Evolutionary conservation across 2,329 filamentous ascomycete species (phyloP), one percentile per base, ranked within the genome.

Genomic region (Penicillium decumbens): DNA sequence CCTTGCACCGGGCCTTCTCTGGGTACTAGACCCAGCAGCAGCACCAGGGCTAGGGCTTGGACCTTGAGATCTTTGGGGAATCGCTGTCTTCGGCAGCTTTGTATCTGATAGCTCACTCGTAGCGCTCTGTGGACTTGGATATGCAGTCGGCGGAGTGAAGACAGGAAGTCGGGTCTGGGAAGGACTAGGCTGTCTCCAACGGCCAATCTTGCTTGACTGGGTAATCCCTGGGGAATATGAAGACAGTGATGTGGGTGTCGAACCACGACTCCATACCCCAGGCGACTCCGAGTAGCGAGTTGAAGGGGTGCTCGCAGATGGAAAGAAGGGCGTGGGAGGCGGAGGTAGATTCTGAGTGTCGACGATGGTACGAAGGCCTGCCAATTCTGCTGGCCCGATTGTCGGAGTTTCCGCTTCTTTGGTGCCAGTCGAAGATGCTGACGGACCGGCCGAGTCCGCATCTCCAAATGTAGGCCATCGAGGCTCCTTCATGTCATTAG

Each of bases 161-260:
- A 65, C 51, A 10, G 66, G 65, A 38, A 65, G 62, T 55, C 68
- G 72, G 9, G 71, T 69, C 37, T 72, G 58, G 10, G 65, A 65
- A 23, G 67, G 64, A 41, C 66, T 72, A 2, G 63, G 60, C 50
- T 71, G 69, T 56, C 66, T 68, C 32, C 68, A 51, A 33, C 68
- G 61, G 25, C 64, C 60, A 44, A 65, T 48, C 44, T 74, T 74
- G 3, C 64, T 60, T n/a, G 73, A 65, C 15, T 72, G 66, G 32
- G 70, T 62, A 45, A 75, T 67, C 6, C 73, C 72, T 4, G 75
- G 75, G 4, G 75, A 77, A 49, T 74, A 72, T 10, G 75, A 77
- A 9, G 74, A 77, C 49, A 76, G 60, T 3, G 75, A 76, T 12
- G 74, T 76, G 1, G 75, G 75, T 4, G 75, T 78, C 5, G 75